These are phyloP conservation scores for Yamadazyma sp. DNA, from an alignment of 805 yeast genomes.

Conservation along the genomic window DNA sequence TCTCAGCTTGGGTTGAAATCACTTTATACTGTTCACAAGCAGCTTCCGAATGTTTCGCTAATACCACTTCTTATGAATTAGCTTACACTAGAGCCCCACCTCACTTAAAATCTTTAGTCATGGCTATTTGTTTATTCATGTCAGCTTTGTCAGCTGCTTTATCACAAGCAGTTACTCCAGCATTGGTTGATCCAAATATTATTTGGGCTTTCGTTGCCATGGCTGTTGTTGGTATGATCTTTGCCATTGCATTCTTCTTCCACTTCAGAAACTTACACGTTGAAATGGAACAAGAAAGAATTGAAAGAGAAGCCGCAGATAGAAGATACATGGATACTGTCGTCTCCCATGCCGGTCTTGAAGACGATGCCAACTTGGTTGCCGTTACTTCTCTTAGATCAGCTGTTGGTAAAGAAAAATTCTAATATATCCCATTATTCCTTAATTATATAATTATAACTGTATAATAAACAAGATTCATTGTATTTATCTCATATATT, in stretches of 20 bases:
- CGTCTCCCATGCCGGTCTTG: slow-evolving; percentile 16
- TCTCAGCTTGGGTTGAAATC: slow-evolving; percentile 13
- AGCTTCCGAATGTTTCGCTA: slow-evolving; percentile 52
- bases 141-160: slow-evolving; percentile 49
- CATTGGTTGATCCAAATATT: slow-evolving; percentile 39
- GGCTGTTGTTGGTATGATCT: slow-evolving; percentile 32
- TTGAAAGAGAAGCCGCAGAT: slow-evolving; percentile 21
- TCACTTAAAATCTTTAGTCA: slow-evolving; percentile 48
- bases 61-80: slow-evolving; percentile 49
- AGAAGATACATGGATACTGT: slow-evolving; percentile 2
- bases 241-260: slow-evolving; percentile 28
- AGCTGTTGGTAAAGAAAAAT: slow-evolving; percentile 26
- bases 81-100: slow-evolving; percentile 53
- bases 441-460: too few species aligned
- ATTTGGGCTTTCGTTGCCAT: slow-evolving; percentile 40
- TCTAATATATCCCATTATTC: too few species aligned
- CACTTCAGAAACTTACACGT: slow-evolving; percentile 37
- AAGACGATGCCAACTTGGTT: slow-evolving; percentile 19
- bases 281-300: slow-evolving; percentile 36
- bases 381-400: slow-evolving; percentile 28
- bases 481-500: too few species aligned
- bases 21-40: slow-evolving; percentile 24
- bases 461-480: too few species aligned
- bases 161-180: slow-evolving; percentile 40
- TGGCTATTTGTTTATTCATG: slow-evolving; percentile 43